Conservation (phyloP, 371 early-diverging fungal species). For the Apophysomyces sp. region DNA sequence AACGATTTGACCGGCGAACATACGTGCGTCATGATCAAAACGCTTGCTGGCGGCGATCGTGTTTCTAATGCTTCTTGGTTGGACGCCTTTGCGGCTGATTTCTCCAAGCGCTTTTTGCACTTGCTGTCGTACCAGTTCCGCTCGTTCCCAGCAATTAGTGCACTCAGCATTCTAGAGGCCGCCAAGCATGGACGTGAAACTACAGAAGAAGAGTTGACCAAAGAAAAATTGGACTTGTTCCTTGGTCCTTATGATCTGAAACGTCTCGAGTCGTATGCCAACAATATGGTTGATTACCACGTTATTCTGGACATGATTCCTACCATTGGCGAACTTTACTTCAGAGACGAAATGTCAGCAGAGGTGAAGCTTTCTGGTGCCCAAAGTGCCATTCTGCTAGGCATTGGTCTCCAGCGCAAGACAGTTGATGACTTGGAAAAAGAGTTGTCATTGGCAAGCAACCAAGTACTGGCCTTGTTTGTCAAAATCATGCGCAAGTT, state of each 20-base stretch:
- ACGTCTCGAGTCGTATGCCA: slow-evolving; percentile 91
- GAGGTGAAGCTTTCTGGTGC: slow-evolving; percentile 79
- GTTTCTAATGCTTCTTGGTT: slow-evolving; percentile 68
- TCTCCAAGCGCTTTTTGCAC: slow-evolving; percentile 84
- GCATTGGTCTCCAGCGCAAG: slow-evolving; percentile 92
- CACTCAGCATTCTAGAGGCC: slow-evolving; percentile 82
- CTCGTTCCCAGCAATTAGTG: slow-evolving; percentile 79
- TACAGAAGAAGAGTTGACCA: slow-evolving; percentile 33
- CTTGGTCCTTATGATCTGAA: slow-evolving; percentile 91
- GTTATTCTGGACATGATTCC: slow-evolving; percentile 94
- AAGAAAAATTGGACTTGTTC: slow-evolving; percentile 55
- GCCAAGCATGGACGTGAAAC: slow-evolving; percentile 46
- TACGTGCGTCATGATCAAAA: slow-evolving; percentile 94
- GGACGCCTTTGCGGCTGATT: slow-evolving; percentile 84
- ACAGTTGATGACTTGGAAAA: slow-evolving; percentile 81
- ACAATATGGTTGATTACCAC: slow-evolving; percentile 95
- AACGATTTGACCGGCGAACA: slow-evolving; percentile 99
- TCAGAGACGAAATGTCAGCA: slow-evolving; percentile 59
- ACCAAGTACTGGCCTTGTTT: slow-evolving; percentile 92
- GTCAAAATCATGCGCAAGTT: slow-evolving; percentile 86
- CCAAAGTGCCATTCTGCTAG: slow-evolving; percentile 84
- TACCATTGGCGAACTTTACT: slow-evolving; percentile 76
- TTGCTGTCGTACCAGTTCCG: slow-evolving; percentile 88
- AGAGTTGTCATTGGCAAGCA: slow-evolving; percentile 81
- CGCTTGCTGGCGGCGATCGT: slow-evolving; percentile 55